Evolutionary conservation across 441 rosid species (phyloP), one percentile per base, ranked within the genome.

Genomic region (Metrosideros polymorpha): DNA sequence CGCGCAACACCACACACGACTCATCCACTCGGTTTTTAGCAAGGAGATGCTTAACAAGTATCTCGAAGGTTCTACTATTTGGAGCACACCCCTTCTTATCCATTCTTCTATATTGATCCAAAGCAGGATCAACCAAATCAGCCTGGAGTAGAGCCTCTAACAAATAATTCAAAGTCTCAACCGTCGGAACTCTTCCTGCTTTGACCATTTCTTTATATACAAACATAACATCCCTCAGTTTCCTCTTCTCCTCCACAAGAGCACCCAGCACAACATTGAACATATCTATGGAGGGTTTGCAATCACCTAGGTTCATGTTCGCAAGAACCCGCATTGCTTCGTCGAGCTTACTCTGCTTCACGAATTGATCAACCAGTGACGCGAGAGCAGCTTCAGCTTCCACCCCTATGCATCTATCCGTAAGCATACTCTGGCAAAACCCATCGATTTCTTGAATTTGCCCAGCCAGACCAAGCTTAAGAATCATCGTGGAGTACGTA

Each of bases 171-270:
- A 94, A 82, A 83, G 94, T 91, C 84, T 90, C 89, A 55, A 91
- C 86, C 8, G 63, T 91, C 5, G 96, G 95, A 22, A 84, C 83
- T 52, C 92, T 85, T 35, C 93, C 92, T 47, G 90, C 93, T 87
- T 92, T 94, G 82, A 92, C 91, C 94, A 93, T 93, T 86, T 93
- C 95, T 90, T 94, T 94, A 61, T 94, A 93, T 84, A 94, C 92
- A 88, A 94, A 92, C 83, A 93, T 42, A 19, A 91, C 79, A 71
- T 89, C 92, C 52, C 75, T 82, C 82, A 94, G 90, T 14, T 88
- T 91, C 85, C 86, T 87, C 89, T 88, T 91, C 88, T 88, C 90
- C 55, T 89, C 82, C 85, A 89, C 91, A 85, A 92, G 86, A 53
- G 89, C 91, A 85, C 91, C 89, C 91, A 94, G 79, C 50, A 94